These are phyloP conservation scores for Leucosporidium creatinivorum DNA, from an alignment of 768 basidiomycete genomes.

Conservation along the genomic window DNA sequence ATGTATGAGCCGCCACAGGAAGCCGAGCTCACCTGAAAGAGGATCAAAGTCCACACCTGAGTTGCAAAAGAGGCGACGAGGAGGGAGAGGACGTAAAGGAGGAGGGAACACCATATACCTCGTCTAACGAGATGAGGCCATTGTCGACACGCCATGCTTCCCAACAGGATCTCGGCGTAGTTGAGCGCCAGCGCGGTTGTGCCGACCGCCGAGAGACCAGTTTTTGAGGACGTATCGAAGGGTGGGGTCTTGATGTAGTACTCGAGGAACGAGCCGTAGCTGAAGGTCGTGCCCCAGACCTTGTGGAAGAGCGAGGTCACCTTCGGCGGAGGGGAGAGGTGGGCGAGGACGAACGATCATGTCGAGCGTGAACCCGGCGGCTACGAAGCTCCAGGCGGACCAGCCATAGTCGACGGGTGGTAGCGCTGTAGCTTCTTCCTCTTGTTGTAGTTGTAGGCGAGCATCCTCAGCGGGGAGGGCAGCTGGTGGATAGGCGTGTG, in stretches of 20 bases:
- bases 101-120: background rate
- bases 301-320: background rate
- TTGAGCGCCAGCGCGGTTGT: background rate
- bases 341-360: background rate
- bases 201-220: background rate
- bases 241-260: background rate
- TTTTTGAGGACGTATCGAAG: background rate
- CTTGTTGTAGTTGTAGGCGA: background rate
- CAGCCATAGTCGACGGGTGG: background rate
- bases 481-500: background rate
- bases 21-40: conserved; percentile 2
- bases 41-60: background rate
- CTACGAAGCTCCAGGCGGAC: background rate
- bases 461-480: background rate
- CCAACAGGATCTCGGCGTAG: background rate
- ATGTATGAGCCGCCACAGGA: too few species aligned
- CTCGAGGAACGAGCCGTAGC: background rate
- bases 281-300: background rate
- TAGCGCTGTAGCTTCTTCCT: background rate
- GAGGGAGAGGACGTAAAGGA: background rate
- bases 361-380: background rate
- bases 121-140: background rate
- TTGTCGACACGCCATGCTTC: background rate
- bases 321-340: background rate
- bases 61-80: background rate